These are phyloP conservation scores for Tilletia setariae DNA, from an alignment of 1,284 basidiomycete genomes.

Conservation along the genomic window DNA sequence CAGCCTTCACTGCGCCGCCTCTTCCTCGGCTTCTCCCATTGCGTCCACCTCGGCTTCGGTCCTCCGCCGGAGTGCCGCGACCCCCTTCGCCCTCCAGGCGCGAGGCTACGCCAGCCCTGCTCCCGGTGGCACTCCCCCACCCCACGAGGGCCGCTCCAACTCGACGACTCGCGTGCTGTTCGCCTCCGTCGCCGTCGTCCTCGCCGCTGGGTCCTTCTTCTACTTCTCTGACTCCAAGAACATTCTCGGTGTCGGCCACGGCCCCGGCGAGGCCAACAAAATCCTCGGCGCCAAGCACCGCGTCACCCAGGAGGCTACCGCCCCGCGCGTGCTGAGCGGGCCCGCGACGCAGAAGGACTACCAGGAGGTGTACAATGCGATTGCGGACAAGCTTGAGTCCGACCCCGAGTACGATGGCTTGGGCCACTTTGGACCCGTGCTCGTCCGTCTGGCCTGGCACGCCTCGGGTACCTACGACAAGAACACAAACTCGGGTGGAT, in stretches of 20 bases:
- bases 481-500: conserved; percentile 76
- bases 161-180: conserved; percentile 28
- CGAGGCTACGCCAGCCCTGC: conserved; percentile 27
- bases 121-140: conserved; percentile 25
- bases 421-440: conserved; percentile 63
- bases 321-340: conserved; percentile 11
- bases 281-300: conserved; percentile 22
- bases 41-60: conserved; percentile 23
- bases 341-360: conserved; percentile 43
- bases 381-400: conserved; percentile 44
- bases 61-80: no score
- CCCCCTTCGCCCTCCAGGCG: no score
- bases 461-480: conserved; percentile 74
- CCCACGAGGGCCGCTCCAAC: background rate
- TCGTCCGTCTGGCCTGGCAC: conserved; percentile 86
- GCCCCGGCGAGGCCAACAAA: conserved; percentile 37
- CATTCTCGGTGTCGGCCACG: conserved; percentile 28
- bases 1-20: conserved; percentile 27
- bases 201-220: conserved; percentile 34
- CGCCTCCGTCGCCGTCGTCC: conserved; percentile 33
- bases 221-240: conserved; percentile 32
- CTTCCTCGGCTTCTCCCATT: conserved; percentile 24
- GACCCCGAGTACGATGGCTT: conserved; percentile 28
- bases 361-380: conserved; percentile 52
- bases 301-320: background rate